Percentiles rank a stretch among this genome's conserved stretches.
phyloP scores from a whole-genome alignment of 345 rosid genomes.

The Excoecaria agallocha region DNA sequence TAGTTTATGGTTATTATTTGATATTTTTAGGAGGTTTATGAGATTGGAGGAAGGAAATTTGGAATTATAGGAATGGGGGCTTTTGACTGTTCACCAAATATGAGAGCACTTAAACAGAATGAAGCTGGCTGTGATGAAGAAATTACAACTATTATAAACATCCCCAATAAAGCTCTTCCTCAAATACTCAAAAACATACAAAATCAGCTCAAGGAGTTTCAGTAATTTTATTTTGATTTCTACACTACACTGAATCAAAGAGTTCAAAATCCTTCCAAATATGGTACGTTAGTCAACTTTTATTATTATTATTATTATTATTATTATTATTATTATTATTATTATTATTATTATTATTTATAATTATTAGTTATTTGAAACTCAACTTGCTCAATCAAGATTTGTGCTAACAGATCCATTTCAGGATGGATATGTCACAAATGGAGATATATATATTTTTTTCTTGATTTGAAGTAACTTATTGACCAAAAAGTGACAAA shows the following conservation, averaged over 20 bases:
- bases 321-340: no score
- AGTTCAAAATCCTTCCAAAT: conserved; percentile 19
- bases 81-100: conserved; percentile 33
- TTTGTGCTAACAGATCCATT: no score
- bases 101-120: conserved; percentile 1
- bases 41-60: conserved; percentile 48
- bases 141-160: conserved; percentile 11
- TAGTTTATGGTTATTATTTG: neutral
- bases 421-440: no score
- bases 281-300: conserved; percentile 1
- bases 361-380: no score
- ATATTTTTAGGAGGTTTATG: conserved; percentile 35
- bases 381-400: no score
- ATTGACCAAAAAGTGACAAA: no score
- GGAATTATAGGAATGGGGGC: conserved; percentile 32
- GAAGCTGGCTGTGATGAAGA: conserved; percentile 28
- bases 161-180: conserved; percentile 29
- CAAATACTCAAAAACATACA: conserved; percentile 16
- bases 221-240: conserved; percentile 5
- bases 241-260: neutral
- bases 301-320: no score
- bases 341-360: no score
- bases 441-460: conserved; percentile 11
- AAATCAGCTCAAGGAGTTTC: conserved; percentile 30
- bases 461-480: no score